Conservation (phyloP, 768 basidiomycete species). For the Suillus alpinus region DNA sequence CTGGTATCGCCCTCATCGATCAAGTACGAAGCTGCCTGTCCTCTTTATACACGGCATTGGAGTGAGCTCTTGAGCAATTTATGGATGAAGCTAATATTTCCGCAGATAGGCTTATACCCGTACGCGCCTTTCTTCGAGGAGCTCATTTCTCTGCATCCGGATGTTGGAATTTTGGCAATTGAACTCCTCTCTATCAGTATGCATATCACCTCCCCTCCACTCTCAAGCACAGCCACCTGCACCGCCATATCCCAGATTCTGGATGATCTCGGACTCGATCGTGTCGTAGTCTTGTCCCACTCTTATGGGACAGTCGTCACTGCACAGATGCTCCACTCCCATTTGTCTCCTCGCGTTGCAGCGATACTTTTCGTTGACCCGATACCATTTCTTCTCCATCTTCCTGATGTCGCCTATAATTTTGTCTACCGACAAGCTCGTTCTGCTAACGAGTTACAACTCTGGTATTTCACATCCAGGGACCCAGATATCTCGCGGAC, state of each 20-base stretch:
- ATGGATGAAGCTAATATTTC: constrained; percentile 3
- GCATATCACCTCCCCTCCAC: constrained; percentile 55
- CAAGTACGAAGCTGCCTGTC: constrained; percentile 46
- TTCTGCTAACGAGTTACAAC: constrained; percentile 57
- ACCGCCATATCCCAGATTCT: constrained; percentile 44
- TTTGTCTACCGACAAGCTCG: constrained; percentile 60
- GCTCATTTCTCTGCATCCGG: constrained; percentile 40
- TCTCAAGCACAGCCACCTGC: constrained; percentile 39
- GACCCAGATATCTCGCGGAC: constrained; percentile 62
- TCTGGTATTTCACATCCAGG: constrained; percentile 67
- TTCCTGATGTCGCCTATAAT: constrained; percentile 60
- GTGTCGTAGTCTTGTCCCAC: constrained; percentile 50
- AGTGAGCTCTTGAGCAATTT: constrained; percentile 29
- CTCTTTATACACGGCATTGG: constrained; percentile 74
- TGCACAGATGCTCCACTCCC: constrained; percentile 49
- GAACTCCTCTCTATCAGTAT: constrained; percentile 61
- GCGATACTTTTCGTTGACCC: constrained; percentile 58
- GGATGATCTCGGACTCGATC: constrained; percentile 34
- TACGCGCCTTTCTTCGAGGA: constrained; percentile 53
- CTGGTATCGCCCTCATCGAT: constrained; percentile 51
- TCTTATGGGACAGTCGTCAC: constrained; percentile 63
- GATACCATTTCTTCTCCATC: constrained; percentile 61
- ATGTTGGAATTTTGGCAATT: constrained; percentile 56
- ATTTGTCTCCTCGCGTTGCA: constrained; percentile 34
- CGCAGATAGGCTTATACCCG: constrained; percentile 59